Conservation (phyloP, 495 filamentous ascomycete species). For the Tirmania nivea region DNA sequence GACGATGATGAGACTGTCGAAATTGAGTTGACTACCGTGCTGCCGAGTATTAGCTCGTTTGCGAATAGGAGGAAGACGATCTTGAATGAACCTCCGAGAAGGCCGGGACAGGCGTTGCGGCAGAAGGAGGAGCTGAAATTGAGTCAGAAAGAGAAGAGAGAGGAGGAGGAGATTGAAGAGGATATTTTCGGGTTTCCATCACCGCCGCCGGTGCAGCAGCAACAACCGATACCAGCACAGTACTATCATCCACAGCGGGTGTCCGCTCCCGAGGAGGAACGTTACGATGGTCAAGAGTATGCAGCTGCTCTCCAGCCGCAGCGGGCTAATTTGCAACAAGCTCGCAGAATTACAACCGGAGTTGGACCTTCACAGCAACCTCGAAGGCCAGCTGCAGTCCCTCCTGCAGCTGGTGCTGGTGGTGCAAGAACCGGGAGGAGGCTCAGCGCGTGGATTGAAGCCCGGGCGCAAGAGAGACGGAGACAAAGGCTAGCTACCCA, state of each 20-base stretch:
- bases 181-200: too few species aligned
- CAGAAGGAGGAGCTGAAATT: background rate
- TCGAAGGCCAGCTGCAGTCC: too few species aligned
- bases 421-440: background rate
- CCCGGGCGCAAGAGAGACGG: background rate
- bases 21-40: constrained; percentile 13
- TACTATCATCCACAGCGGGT: too few species aligned
- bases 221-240: too few species aligned
- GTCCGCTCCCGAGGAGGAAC: background rate
- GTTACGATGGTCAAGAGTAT: background rate
- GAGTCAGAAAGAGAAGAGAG: background rate
- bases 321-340: background rate
- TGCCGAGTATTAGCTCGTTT: constrained; percentile 8
- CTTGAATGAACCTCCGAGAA: constrained; percentile 13
- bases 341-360: too few species aligned
- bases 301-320: background rate
- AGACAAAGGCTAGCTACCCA: background rate
- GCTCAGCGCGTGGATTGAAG: background rate
- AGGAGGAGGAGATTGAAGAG: background rate
- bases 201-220: too few species aligned
- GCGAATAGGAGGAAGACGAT: constrained; percentile 4
- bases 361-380: too few species aligned
- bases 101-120: constrained; percentile 7
- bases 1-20: constrained; percentile 11
- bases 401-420: background rate